Conservation (phyloP, 31 red algal species). For the Asparagopsis taxiformis region DNA sequence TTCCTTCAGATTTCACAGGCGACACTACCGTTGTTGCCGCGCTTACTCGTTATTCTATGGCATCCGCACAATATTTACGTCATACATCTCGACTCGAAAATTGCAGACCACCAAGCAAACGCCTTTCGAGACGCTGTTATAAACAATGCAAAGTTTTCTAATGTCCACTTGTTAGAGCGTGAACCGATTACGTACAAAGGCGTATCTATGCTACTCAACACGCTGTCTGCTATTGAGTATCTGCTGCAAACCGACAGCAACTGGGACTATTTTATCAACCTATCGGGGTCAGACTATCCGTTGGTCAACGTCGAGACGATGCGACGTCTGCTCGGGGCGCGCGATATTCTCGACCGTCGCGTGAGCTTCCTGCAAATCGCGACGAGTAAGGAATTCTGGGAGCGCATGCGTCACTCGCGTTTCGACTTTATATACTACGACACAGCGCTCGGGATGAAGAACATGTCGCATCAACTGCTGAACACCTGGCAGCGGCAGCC, state of each 20-base stretch:
- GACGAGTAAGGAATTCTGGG: conserved; percentile 33
- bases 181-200: conserved; percentile 73
- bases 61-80: conserved; percentile 66
- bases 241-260: not conserved
- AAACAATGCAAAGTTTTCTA: conserved; percentile 7
- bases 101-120: not conserved
- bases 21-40: conserved; percentile 54
- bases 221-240: conserved; percentile 44
- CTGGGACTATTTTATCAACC: conserved; percentile 80
- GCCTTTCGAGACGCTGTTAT: not conserved
- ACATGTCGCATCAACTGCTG: conserved; percentile 1
- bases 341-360: conserved; percentile 7
- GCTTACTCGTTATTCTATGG: conserved; percentile 50
- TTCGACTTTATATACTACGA: conserved; percentile 41
- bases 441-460: conserved; percentile 5
- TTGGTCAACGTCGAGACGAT: conserved; percentile 48
- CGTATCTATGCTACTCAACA: conserved; percentile 73
- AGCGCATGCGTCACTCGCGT: conserved; percentile 26
- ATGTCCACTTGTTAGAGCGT: conserved; percentile 56
- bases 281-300: conserved; percentile 78
- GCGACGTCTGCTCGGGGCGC: conserved; percentile 38
- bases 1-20: conserved; percentile 66
- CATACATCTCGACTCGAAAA: conserved; percentile 73
- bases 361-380: conserved; percentile 51
- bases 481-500: conserved; percentile 20